Base-by-base conservation (phyloP, 73 alveolate genomes). In the Symbiodinium pilosum region DNA sequence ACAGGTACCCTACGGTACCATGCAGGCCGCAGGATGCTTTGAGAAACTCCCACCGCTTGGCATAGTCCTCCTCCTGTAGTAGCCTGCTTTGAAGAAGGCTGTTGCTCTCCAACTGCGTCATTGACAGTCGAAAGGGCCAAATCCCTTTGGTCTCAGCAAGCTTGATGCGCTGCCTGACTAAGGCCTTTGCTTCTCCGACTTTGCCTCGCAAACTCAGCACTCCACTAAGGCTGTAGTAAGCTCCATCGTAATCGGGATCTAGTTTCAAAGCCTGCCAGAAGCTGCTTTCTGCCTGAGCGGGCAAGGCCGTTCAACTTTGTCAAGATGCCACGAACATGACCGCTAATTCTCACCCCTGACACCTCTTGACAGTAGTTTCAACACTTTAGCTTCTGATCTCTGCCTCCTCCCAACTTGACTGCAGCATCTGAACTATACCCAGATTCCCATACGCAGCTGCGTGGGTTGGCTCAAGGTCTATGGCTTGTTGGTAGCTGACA, bases 41-140 rank as follows among this genome's bases (percentile, higher is more conserved):
- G n/a, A n/a, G n/a, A n/a, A n/a, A n/a, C n/a, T n/a, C 81, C 24
- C 30, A 64, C 81, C 38, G 24, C 34, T 26, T 24, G 81, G 81
- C 81, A 64, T 24, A 64, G 12, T 64, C 81, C 81, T 64, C 81
- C 34, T 64, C 81, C 5, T 64, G 81, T 38, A 7, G 81, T 18
- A 64, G 81, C 81, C 81, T 64, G 81, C 38, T 64, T 38, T 64
- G 38, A 18, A 64, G 41, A 38, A 64, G 81, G 24, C 41, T 20
- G 41, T 64, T 64, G 81, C 81, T 64, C 39, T 64, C 81, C 81
- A 64, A n/a, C 81, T 64, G 81, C 30, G 81, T 64, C 81, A 64
- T 64, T 9, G 81, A 64, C 38, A 64, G 81, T n/a, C 81, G 81
- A 38, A 64, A 64, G 81, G 81, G 81, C 81, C 81, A 64, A 24